phyloP scores from a whole-genome alignment of 75 land plant genomes.

The Cupressus sempervirens region DNA sequence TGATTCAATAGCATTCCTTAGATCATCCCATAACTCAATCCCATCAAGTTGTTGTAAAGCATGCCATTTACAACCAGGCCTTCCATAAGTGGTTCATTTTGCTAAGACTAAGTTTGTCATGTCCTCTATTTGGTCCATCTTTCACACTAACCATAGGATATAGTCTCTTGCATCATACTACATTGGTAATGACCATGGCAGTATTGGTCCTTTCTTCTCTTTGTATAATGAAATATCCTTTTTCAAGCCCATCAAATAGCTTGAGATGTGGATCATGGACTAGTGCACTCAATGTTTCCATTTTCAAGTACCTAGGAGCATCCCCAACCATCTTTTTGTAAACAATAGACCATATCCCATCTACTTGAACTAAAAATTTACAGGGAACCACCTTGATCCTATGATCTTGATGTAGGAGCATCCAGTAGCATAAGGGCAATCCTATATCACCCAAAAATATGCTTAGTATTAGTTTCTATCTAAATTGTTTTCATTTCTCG shows the following conservation, averaged over 20 bases:
- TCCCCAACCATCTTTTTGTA: constrained; percentile 34
- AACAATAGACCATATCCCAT: constrained; percentile 29
- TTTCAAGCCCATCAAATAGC: not conserved
- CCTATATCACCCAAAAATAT: too few species aligned
- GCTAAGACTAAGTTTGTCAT: not conserved
- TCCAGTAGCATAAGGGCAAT: too few species aligned
- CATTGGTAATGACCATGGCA: not conserved
- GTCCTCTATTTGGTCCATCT: not conserved
- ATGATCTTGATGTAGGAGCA: too few species aligned
- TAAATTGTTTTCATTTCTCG: too few species aligned
- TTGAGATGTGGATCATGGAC: constrained; percentile 21
- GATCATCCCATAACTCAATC: constrained; percentile 6
- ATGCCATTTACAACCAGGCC: not conserved
- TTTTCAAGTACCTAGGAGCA: constrained; percentile 21
- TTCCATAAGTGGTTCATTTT: not conserved
- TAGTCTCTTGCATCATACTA: not conserved
- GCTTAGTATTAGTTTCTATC: too few species aligned
- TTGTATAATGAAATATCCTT: not conserved
- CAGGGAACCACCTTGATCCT: constrained; percentile 1
- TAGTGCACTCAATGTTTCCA: constrained; percentile 23
- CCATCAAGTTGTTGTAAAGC: constrained; percentile 2
- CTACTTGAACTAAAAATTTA: constrained; percentile 29
- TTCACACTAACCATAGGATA: not conserved
- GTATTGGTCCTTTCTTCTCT: not conserved
- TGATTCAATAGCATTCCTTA: not conserved